These are phyloP conservation scores for Leucosporidium scottii DNA, from an alignment of 768 basidiomycete genomes.

Conservation along the genomic window DNA sequence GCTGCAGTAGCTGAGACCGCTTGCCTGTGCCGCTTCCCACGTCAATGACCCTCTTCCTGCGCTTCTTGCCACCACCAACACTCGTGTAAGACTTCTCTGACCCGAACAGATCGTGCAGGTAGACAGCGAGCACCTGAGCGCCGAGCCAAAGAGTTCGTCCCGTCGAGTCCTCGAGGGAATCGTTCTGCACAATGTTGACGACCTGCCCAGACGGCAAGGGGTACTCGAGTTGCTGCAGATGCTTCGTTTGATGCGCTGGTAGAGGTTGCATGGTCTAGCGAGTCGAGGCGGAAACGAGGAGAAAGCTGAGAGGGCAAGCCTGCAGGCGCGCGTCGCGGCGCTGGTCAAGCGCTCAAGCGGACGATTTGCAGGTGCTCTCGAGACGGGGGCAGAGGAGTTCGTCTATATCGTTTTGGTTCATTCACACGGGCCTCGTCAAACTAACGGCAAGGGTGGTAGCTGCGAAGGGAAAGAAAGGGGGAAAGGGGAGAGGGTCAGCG, in stretches of 20 bases:
- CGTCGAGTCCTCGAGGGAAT: slow-evolving; percentile 12
- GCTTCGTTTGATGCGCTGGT: neutral
- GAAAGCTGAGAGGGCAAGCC: neutral
- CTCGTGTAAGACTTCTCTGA: neutral
- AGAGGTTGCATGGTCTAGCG: neutral
- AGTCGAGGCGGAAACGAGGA: neutral
- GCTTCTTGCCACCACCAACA: neutral
- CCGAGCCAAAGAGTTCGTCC: slow-evolving; percentile 31
- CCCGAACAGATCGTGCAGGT: slow-evolving; percentile 18
- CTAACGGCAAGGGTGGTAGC: neutral
- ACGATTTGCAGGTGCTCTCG: neutral
- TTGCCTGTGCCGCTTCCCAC: slow-evolving; percentile 74
- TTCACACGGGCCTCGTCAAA: neutral
- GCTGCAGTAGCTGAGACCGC: slow-evolving; percentile 39
- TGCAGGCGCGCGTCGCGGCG: neutral
- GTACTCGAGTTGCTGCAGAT: neutral
- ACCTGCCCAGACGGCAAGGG: neutral
- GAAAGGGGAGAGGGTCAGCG: neutral
- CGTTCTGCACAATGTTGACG: slow-evolving; percentile 8
- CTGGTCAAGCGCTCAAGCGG: neutral
- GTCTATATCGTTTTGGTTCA: neutral
- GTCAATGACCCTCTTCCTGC: slow-evolving; percentile 52
- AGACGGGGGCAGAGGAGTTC: neutral
- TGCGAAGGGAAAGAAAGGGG: neutral
- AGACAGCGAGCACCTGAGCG: slow-evolving; percentile 24